phyloP scores from a whole-genome alignment of 306 rosid genomes.

The Astragalus membranaceus region DNA sequence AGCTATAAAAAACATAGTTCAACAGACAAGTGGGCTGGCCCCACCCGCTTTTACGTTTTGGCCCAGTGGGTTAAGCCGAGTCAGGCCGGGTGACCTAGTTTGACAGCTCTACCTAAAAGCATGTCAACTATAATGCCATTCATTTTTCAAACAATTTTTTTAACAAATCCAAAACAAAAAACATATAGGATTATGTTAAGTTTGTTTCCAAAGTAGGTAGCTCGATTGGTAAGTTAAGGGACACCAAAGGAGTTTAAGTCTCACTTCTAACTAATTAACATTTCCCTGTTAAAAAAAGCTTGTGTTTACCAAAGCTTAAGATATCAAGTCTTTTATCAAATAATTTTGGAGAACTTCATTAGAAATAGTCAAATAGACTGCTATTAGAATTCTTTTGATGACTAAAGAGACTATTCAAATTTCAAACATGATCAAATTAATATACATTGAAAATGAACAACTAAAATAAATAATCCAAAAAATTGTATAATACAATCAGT shows the following conservation, averaged over 20 bases:
- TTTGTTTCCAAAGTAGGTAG: background rate
- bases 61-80: too few species aligned
- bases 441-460: background rate
- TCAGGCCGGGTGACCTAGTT: too few species aligned
- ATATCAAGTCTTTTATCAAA: background rate
- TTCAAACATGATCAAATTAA: background rate
- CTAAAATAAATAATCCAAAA: background rate
- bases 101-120: too few species aligned
- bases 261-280: too few species aligned
- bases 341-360: background rate
- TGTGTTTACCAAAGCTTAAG: background rate
- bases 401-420: background rate
- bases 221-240: too few species aligned
- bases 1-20: too few species aligned
- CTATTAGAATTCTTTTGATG: background rate
- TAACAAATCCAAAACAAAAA: background rate
- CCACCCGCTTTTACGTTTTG: too few species aligned
- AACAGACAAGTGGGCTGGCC: too few species aligned
- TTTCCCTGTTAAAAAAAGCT: too few species aligned
- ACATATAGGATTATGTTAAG: background rate
- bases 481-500: background rate
- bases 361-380: background rate
- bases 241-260: too few species aligned
- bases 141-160: background rate
- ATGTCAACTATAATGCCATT: too few species aligned